Evolutionary conservation across 2,329 filamentous ascomycete genomes (phyloP), one percentile per base, ranked within the genome.

Genomic region (Claviceps quebecensis): DNA sequence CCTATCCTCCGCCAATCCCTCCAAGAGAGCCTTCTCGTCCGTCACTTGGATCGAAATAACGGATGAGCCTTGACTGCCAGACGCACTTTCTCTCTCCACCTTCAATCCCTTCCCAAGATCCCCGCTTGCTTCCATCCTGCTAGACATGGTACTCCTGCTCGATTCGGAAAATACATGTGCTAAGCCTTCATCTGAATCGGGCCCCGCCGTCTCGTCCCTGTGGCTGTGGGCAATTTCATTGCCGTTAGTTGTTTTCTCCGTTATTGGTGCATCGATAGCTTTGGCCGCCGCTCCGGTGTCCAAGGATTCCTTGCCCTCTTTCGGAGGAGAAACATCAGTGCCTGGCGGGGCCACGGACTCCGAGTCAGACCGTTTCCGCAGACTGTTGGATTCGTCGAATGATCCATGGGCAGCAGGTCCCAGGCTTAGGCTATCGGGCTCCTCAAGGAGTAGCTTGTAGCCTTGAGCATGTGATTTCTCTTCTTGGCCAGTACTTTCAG

Each of bases 271-370:
- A 54, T 81, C 75, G 46, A 80, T 75, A 6, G 74, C 75, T 45
- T 68, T 68, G 47, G 67, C 65, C 51, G 75, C 63, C 29, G 69
- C 73, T n/a, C 79, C 78, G 29, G 78, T 67, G 57, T 79, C 80
- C 59, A 83, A 83, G 58, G 83, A 83, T 61, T 83, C 80, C 57
- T 83, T 83, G 0, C 80, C 80, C 56, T 82, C 79, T 1, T 74
- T 77, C 9, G 29, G 9, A 58, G 69, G 75, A 13, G 74, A 76
- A 22, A 74, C 69, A 6, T 74, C 70, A 5, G 72, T n/a, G 26
- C 23, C 43, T 19, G 65, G 55, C n/a, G 71, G 66, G 2, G 77
- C 80, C 26, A 77, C 57, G 1, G 76, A 70, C 39, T 67, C 65
- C 1, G 76, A 79, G 58, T 77, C 70, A 11, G 73, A 69, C 26